phyloP scores from a whole-genome alignment of 75 land plant species.

The Selaginella tamariscina region DNA sequence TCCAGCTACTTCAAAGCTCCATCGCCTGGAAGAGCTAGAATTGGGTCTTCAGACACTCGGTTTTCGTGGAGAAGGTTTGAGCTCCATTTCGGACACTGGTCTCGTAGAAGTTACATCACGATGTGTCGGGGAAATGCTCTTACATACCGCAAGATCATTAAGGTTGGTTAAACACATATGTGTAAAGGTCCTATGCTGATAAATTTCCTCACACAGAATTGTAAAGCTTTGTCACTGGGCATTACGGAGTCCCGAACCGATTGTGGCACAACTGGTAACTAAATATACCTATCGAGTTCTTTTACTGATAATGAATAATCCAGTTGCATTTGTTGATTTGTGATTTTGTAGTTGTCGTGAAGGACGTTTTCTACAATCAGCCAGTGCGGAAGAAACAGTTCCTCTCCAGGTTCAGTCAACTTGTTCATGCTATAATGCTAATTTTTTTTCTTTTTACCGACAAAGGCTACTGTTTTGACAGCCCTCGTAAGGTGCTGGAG shows the following conservation, averaged over 20 bases:
- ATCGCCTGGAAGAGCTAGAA: slow-evolving; percentile 38
- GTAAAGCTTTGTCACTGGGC: background rate
- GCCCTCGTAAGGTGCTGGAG: slow-evolving; percentile 65
- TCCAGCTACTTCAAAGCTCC: slow-evolving; percentile 79
- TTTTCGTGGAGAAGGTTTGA: slow-evolving; percentile 80
- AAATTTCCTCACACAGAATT: background rate
- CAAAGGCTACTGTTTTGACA: slow-evolving; percentile 15
- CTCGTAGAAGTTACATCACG: slow-evolving; percentile 68
- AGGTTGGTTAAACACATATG: slow-evolving; percentile 32
- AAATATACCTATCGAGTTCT: no score
- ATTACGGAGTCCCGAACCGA: background rate
- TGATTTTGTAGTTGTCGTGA: slow-evolving; percentile 29
- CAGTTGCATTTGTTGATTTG: background rate
- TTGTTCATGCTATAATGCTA: background rate
- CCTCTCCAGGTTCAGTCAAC: background rate
- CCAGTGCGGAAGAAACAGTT: slow-evolving; percentile 82
- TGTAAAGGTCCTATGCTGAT: background rate
- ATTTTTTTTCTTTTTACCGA: slow-evolving; percentile 4
- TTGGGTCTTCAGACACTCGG: slow-evolving; percentile 40
- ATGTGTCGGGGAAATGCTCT: slow-evolving; percentile 68
- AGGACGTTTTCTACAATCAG: slow-evolving; percentile 86
- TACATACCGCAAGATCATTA: slow-evolving; percentile 67
- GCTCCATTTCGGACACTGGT: slow-evolving; percentile 79
- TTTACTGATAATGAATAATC: background rate
- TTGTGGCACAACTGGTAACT: background rate